These are phyloP conservation scores for Ogataea hybrid DNA, from an alignment of 1,139 yeast genomes.

Conservation along the genomic window DNA sequence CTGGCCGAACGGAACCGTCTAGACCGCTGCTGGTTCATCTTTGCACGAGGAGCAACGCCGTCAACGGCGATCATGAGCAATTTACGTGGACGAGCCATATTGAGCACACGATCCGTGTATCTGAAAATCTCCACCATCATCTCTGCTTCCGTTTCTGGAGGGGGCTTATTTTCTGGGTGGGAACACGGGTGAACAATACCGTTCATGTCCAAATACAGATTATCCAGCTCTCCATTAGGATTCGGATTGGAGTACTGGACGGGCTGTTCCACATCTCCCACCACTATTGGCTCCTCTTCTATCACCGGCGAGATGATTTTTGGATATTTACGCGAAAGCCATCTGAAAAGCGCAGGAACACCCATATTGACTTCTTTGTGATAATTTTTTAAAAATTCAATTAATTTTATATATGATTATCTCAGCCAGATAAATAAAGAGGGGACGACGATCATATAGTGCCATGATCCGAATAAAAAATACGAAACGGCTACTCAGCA, in stretches of 20 bases:
- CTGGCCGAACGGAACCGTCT: constrained; percentile 94
- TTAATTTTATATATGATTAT: constrained; percentile 2
- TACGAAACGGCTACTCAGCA: background rate
- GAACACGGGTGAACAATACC: constrained; percentile 98
- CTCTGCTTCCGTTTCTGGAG: constrained; percentile 93
- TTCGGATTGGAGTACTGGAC: constrained; percentile 72
- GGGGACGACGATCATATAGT: background rate
- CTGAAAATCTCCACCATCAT: constrained; percentile 89
- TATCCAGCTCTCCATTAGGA: constrained; percentile 94
- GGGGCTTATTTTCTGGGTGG: constrained; percentile 91
- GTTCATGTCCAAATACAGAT: constrained; percentile 90
- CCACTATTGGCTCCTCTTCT: constrained; percentile 61
- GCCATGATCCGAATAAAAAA: constrained; percentile 7
- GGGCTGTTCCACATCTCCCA: constrained; percentile 62
- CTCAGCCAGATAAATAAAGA: constrained; percentile 2
- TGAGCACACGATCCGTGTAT: constrained; percentile 83
- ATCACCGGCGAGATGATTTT: constrained; percentile 88
- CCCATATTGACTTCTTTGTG: constrained; percentile 43
- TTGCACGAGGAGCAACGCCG: constrained; percentile 99
- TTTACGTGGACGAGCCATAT: constrained; percentile 94
- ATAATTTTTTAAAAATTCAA: background rate
- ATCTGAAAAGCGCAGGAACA: constrained; percentile 96
- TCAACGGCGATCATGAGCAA: constrained; percentile 93
- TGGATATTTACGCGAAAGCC: constrained; percentile 93
- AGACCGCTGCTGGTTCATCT: constrained; percentile 97